These are phyloP conservation scores for Trifolium subterraneum DNA, from an alignment of 306 rosid species.

Conservation along the genomic window DNA sequence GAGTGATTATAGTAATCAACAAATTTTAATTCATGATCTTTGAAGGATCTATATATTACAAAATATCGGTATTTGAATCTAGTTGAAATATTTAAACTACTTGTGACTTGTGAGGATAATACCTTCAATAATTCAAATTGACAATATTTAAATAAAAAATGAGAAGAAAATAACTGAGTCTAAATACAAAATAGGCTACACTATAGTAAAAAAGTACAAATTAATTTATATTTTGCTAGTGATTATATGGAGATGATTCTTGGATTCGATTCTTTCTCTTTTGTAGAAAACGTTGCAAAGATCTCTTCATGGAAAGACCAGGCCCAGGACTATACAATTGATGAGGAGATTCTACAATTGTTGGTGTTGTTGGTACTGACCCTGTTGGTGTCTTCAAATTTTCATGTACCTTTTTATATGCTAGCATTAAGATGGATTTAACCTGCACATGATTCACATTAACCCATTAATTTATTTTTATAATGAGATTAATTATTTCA, in stretches of 20 bases:
- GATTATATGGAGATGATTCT: slow-evolving; percentile 61
- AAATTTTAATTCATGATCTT: background rate
- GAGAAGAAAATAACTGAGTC: background rate
- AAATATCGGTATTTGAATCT: background rate
- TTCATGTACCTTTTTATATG: slow-evolving; percentile 49
- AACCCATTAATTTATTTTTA: background rate
- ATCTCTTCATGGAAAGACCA: slow-evolving; percentile 66
- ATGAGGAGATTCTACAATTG: slow-evolving; percentile 38
- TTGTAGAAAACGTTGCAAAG: slow-evolving; percentile 72
- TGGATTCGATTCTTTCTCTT: slow-evolving; percentile 64
- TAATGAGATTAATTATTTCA: background rate
- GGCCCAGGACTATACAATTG: slow-evolving; percentile 44
- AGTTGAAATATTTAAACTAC: background rate
- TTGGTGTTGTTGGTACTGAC: slow-evolving; percentile 39
- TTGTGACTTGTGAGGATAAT: background rate
- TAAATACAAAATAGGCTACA: background rate
- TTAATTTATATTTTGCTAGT: slow-evolving; percentile 3
- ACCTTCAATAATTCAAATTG: background rate
- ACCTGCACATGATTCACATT: slow-evolving; percentile 48
- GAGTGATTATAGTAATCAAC: background rate
- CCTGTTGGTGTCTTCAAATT: slow-evolving; percentile 29
- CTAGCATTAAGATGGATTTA: slow-evolving; percentile 55
- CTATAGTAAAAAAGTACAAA: background rate
- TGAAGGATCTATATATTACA: background rate
- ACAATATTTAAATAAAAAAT: background rate